Percentiles rank a stretch among this genome's conserved stretches.
Evolutionary conservation across 164 flowering plant species (phyloP).

Genomic region (Dillenia suffruticosa): DNA sequence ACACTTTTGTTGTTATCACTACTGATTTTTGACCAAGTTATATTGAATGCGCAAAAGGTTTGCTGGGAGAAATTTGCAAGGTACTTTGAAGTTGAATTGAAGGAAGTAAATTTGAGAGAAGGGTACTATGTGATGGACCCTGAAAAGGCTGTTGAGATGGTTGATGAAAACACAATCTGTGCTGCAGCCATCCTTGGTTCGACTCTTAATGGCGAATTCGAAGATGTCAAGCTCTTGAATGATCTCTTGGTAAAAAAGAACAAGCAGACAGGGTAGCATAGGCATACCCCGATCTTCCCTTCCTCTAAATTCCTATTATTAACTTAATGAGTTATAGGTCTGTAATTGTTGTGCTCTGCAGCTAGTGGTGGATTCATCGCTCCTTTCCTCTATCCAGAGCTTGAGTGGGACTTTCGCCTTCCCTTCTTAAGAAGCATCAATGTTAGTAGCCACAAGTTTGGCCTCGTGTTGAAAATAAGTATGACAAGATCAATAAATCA

Average conservation of each 20-base stretch:
- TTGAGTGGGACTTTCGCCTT: conserved; percentile 44
- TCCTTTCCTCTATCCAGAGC: conserved; percentile 37
- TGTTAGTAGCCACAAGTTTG: conserved; percentile 40
- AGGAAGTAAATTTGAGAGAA: conserved; percentile 39
- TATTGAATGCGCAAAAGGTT: conserved; percentile 17
- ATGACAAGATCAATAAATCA: no score
- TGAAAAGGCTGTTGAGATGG: conserved; percentile 36
- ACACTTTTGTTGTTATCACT: no score
- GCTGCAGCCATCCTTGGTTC: conserved; percentile 47
- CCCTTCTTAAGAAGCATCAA: conserved; percentile 43
- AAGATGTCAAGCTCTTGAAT: conserved; percentile 42
- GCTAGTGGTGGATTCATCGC: conserved; percentile 48
- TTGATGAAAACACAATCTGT: conserved; percentile 47
- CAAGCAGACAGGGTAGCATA: conserved; percentile 32
- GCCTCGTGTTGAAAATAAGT: no score
- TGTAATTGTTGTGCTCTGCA: conserved; percentile 6
- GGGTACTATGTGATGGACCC: conserved; percentile 50
- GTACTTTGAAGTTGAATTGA: conserved; percentile 43
- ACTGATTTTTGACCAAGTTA: no score
- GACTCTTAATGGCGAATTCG: conserved; percentile 45
- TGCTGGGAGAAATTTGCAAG: conserved; percentile 50
- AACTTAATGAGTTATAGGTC: no score
- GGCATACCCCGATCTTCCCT: no score
- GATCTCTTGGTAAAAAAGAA: conserved; percentile 34
- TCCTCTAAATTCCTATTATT: no score